Evolutionary conservation across 305 asterid species (phyloP), one percentile per base, ranked within the genome.

Genomic region (Withania somnifera): DNA sequence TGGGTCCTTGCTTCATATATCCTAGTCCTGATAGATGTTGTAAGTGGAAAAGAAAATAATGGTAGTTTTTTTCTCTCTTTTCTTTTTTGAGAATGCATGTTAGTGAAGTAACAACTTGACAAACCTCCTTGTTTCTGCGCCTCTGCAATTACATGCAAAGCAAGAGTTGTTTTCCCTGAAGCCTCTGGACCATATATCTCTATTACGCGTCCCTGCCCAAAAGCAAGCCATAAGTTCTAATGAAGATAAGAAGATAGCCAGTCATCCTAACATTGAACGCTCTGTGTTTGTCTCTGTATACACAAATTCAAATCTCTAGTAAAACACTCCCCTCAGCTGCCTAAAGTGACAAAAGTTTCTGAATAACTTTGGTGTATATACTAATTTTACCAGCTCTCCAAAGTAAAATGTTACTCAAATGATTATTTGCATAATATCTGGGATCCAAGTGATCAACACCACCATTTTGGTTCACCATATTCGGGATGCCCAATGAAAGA

Each of bases 131-230:
- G 93, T 87, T 89, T 94, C 61, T 94, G 98, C 79, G 97, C 94
- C 89, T 93, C 97, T 0, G 98, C 97, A 82, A 94, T 93, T 68
- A 90, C 93, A 83, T 94, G 98, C 83, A 94, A 87, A 84, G 97
- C 95, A 86, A 94, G 97, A 66, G 97, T 93, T 79, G 98, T 94
- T 87, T 94, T 93, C 58, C 98, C 98, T 73, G 98, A 94, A 86
- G 98, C 97, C 85, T 94, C 98, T 54, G 97, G 97, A 38, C 98
- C 97, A 89, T 94, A 94, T 71, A 94, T 90, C 90, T 94, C 98
- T 79, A 94, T 89, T 34, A 94, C 97, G 13, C 98, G 97, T 81
- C 98, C 98, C 97, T 93, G 87, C 69, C 78, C 45, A 68, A 82
- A 87, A 76, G 45, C 13, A 81, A 42, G 10, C 75, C 11, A 56